phyloP scores from a whole-genome alignment of 176 grass and related monocot genomes.

The Oryza longistaminata region DNA sequence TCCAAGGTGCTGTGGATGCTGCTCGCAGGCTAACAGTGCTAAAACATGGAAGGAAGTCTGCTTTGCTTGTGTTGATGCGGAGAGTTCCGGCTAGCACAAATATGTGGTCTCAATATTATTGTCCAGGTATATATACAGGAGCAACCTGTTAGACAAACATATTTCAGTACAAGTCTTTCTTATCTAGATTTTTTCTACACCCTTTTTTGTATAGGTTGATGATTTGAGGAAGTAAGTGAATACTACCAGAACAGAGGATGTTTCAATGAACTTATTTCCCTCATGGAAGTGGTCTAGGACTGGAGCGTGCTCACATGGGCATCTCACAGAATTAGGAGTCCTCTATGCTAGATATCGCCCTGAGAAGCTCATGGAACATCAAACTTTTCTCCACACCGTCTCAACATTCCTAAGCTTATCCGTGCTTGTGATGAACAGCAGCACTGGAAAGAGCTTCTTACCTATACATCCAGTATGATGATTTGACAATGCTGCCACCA shows the following conservation, averaged over 20 bases:
- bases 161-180: not conserved
- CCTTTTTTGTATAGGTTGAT: slow-evolving; percentile 65
- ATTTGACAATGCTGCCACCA: slow-evolving; percentile 95
- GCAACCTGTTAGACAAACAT: not conserved
- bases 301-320: slow-evolving; percentile 95
- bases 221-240: slow-evolving; percentile 92
- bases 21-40: slow-evolving; percentile 86
- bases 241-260: slow-evolving; percentile 97
- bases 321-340: slow-evolving; percentile 93
- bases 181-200: slow-evolving; percentile 36
- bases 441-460: slow-evolving; percentile 97
- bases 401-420: slow-evolving; percentile 94
- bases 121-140: slow-evolving; percentile 66
- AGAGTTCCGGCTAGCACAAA: slow-evolving; percentile 97
- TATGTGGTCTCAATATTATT: slow-evolving; percentile 95
- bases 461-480: slow-evolving; percentile 90
- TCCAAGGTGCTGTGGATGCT: slow-evolving; percentile 98
- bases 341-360: slow-evolving; percentile 91
- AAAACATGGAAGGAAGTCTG: slow-evolving; percentile 98
- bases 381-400: slow-evolving; percentile 95
- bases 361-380: slow-evolving; percentile 99
- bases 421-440: slow-evolving; percentile 95
- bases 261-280: slow-evolving; percentile 94
- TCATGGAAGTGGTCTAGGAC: slow-evolving; percentile 94
- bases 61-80: slow-evolving; percentile 97